Conservation (phyloP, 495 filamentous ascomycete genomes). For the Hypoxylon cercidicola region DNA sequence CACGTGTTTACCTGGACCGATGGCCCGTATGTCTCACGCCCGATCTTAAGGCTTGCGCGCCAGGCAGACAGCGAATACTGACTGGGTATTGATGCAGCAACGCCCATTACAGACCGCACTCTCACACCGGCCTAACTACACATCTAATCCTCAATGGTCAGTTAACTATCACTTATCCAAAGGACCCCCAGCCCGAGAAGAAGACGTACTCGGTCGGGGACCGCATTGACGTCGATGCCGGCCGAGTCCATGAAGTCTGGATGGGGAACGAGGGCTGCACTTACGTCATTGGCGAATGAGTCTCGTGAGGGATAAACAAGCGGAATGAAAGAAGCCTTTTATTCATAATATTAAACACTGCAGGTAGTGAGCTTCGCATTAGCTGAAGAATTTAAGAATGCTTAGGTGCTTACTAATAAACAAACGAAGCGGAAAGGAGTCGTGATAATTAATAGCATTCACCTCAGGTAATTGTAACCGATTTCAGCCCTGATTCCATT, state of each 20-base stretch:
- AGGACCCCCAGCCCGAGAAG: constrained; percentile 69
- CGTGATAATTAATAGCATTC: too few relatives aligned
- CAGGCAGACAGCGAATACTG: constrained; percentile 24
- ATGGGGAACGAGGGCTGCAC: constrained; percentile 81
- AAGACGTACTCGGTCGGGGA: constrained; percentile 74
- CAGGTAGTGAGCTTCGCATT: too few relatives aligned
- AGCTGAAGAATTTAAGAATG: too few relatives aligned
- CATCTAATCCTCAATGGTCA: constrained; percentile 78
- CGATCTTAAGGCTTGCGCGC: neutral
- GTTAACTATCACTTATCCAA: constrained; percentile 78
- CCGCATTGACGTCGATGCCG: constrained; percentile 80
- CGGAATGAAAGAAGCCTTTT: too few relatives aligned
- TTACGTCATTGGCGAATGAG: constrained; percentile 84
- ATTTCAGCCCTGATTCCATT: too few relatives aligned
- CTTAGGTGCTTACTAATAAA: too few relatives aligned
- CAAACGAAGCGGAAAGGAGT: too few relatives aligned
- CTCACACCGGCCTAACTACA: constrained; percentile 74
- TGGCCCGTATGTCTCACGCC: constrained; percentile 64
- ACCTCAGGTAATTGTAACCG: too few relatives aligned
- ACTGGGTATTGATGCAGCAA: constrained; percentile 49
- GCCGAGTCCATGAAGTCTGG: constrained; percentile 83
- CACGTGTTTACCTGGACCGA: constrained; percentile 87
- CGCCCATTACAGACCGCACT: constrained; percentile 79
- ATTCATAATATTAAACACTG: too few relatives aligned
- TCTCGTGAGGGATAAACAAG: neutral